Percentiles rank a stretch among this genome's conserved stretches.
phyloP scores from a whole-genome alignment of 1,284 basidiomycete species.

The Tilletia indica region DNA sequence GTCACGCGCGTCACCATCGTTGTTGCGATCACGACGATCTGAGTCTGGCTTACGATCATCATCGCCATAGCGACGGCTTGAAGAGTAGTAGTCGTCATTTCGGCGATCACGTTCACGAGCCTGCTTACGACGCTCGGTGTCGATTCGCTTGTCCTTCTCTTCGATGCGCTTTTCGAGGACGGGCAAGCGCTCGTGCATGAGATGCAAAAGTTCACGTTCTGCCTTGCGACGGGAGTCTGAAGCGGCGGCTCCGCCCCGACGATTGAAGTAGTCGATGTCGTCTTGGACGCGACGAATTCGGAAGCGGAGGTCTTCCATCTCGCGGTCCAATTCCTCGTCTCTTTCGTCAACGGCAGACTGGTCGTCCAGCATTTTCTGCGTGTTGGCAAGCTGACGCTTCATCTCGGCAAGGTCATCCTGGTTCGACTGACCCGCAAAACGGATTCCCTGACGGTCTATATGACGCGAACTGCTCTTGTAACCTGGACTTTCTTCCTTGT shows the following conservation, averaged over 20 bases:
- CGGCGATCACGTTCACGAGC: slow-evolving; percentile 74
- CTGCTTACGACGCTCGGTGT: slow-evolving; percentile 62
- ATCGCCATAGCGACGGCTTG: slow-evolving; percentile 27
- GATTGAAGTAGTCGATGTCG: slow-evolving; percentile 83
- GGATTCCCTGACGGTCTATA: slow-evolving; percentile 79
- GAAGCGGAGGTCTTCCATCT: slow-evolving; percentile 83
- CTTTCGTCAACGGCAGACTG: slow-evolving; percentile 69
- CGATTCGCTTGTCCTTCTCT: slow-evolving; percentile 72
- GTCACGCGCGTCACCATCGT: slow-evolving; percentile 55
- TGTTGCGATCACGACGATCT: slow-evolving; percentile 51
- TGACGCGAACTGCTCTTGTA: slow-evolving; percentile 87
- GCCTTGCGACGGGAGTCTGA: slow-evolving; percentile 78
- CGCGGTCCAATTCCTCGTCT: slow-evolving; percentile 71
- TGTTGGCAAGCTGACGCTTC: slow-evolving; percentile 79
- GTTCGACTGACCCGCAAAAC: slow-evolving; percentile 70
- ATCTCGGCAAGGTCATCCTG: slow-evolving; percentile 74
- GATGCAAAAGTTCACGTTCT: slow-evolving; percentile 79
- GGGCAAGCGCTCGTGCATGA: slow-evolving; percentile 89
- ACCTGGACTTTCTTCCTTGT: slow-evolving; percentile 59
- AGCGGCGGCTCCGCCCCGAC: slow-evolving; percentile 70
- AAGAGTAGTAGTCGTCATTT: slow-evolving; percentile 69
- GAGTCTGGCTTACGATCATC: slow-evolving; percentile 29
- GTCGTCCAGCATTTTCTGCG: slow-evolving; percentile 77
- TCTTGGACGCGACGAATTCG: slow-evolving; percentile 84
- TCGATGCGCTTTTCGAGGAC: slow-evolving; percentile 83